Base-by-base conservation (phyloP, 768 basidiomycete species). In the Termitomyces sp. region DNA sequence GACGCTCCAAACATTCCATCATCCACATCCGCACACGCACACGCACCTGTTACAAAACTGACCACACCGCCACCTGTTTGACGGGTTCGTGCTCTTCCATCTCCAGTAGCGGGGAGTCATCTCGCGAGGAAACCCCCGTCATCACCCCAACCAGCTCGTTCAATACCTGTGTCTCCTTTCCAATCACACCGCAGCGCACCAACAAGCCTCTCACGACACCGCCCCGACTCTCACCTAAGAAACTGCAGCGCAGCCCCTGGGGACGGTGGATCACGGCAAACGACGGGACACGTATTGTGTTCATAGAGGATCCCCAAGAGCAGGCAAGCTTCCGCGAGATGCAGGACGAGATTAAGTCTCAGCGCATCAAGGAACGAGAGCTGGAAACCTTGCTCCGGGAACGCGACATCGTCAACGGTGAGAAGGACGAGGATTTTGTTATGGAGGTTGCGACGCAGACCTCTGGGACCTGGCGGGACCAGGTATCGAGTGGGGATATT, bases 221-320 rank as follows among this genome's bases (percentile, higher is more conserved):
- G 1, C 63, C 63, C 4, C 56, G 50, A 13, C 57, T 58, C 43
- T 44, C 53, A 6, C 59, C 59, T 14, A 55, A 53, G 47, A 55
- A 58, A 36, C 53, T 63, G 10, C 63, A 61, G 49, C 63, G 59
- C 44, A 63, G 63, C 50, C 63, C 63, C 6, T 46, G 32, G n/a
- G 28, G 41, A 30, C 57, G 49, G 20, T 63, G 63, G 63, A 41
- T 50, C 56, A 41, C 52, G 35, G 20, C 51, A 26, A 36, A 55
- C 3, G 59, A 43, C 18, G 30, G 47, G 8, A 53, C 54, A 14
- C 56, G 63, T 5, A n/a, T 63, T 41, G 23, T 63, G 3, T 47
- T 61, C 13, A 35, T 55, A 6, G 53, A 60, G 16, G 54, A 63
- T 0, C 56, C 59, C 3, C 43, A 28, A 7, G 54, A 59, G 28